A percentile compares a stretch with the other conserved stretches of the same genome.
phyloP scores from a whole-genome alignment of 495 filamentous ascomycete genomes.

The Cairneyella variabilis region DNA sequence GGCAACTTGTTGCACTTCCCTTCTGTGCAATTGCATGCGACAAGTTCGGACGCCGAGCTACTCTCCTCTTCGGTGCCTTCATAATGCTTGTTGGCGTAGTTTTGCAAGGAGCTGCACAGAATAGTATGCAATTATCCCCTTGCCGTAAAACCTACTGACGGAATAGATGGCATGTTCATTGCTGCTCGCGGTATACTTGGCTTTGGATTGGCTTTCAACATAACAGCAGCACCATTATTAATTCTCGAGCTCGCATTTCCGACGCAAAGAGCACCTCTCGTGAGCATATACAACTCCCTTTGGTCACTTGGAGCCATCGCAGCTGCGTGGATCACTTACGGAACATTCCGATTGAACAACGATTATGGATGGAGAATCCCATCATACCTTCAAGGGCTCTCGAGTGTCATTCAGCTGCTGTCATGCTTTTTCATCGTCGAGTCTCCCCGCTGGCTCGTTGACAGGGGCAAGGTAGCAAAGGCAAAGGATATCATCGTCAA shows the following conservation, averaged over 20 bases:
- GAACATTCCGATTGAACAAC: conserved; percentile 40
- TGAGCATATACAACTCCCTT: conserved; percentile 4
- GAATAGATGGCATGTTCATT: conserved; percentile 11
- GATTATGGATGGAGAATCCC: conserved; percentile 51
- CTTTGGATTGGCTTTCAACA: conserved; percentile 6
- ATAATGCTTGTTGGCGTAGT: conserved; percentile 14
- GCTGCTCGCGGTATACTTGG: conserved; percentile 6
- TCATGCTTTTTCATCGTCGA: conserved; percentile 53
- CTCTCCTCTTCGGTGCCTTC: conserved; percentile 7
- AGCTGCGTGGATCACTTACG: conserved; percentile 49
- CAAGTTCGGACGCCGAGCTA: conserved; percentile 17
- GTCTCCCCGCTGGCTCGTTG: conserved; percentile 59
- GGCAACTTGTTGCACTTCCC: conserved; percentile 15
- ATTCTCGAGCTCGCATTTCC: conserved; percentile 9
- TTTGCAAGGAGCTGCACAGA: conserved; percentile 19
- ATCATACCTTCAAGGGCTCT: conserved; percentile 45
- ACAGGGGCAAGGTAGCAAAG: conserved; percentile 58
- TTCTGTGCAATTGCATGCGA: conserved; percentile 16
- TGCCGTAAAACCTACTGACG: background rate
- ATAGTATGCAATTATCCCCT: conserved; percentile 1
- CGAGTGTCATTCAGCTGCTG: conserved; percentile 42
- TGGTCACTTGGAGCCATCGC: conserved; percentile 22
- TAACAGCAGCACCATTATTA: conserved; percentile 8
- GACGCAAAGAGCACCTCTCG: conserved; percentile 1
- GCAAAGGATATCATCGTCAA: conserved; percentile 51